These are phyloP conservation scores for Leishmania aethiopica DNA, from an alignment of 208 protist genomes.

Conservation along the genomic window DNA sequence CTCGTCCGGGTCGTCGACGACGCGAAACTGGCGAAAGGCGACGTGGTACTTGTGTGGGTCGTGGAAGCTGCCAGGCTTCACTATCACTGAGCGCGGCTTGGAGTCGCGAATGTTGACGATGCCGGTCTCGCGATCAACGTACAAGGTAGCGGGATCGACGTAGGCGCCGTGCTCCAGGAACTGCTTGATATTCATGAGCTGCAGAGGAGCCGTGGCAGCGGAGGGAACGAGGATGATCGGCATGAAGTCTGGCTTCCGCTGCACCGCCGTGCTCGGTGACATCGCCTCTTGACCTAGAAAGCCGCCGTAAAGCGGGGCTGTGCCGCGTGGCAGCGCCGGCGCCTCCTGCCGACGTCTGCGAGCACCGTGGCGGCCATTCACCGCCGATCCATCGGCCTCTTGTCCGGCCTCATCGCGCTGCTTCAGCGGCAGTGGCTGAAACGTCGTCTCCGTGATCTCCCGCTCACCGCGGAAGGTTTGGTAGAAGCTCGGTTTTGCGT, in stretches of 20 bases:
- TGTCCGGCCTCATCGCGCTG: neutral
- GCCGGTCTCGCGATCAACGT: conserved; percentile 73
- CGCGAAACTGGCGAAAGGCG: conserved; percentile 71
- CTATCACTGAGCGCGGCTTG: conserved; percentile 72
- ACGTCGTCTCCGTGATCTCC: conserved; percentile 28
- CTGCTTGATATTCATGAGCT: conserved; percentile 83
- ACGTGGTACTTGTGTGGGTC: conserved; percentile 71
- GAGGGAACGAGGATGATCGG: conserved; percentile 83
- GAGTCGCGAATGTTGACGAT: conserved; percentile 66
- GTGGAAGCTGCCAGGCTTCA: conserved; percentile 74
- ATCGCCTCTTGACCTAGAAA: conserved; percentile 31
- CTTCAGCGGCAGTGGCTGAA: conserved; percentile 16
- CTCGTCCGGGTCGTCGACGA: conserved; percentile 76
- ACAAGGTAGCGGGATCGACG: conserved; percentile 72
- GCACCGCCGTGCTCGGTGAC: conserved; percentile 46
- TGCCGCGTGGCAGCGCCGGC: neutral
- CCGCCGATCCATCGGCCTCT: conserved; percentile 6
- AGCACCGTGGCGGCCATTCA: conserved; percentile 11
- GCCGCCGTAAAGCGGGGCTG: conserved; percentile 29
- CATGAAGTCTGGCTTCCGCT: conserved; percentile 76
- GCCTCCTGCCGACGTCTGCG: conserved; percentile 19
- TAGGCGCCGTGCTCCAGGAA: conserved; percentile 84
- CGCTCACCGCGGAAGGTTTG: conserved; percentile 41
- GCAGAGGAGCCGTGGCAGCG: conserved; percentile 69
- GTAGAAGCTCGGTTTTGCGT: conserved; percentile 49